Conservation (phyloP, 1,284 basidiomycete genomes). For the Rhodotorula sp. region DNA sequence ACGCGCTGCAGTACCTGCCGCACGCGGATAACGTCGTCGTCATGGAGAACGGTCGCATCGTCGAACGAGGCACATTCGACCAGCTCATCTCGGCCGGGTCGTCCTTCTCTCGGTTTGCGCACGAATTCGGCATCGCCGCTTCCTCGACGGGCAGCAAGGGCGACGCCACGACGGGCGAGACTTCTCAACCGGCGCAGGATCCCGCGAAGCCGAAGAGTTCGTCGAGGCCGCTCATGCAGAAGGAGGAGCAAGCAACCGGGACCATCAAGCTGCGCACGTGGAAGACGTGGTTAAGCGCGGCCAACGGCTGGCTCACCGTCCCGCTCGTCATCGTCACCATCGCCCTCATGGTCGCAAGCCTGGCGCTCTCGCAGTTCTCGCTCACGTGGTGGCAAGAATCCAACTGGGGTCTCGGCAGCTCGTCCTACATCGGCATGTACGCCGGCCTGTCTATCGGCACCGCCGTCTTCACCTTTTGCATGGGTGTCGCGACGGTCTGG, state of each 20-base stretch:
- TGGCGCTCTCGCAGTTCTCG: conserved; percentile 24
- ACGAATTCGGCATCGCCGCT: conserved; percentile 58
- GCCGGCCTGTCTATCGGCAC: conserved; percentile 61
- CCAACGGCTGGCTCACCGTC: conserved; percentile 59
- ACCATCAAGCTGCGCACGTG: conserved; percentile 58
- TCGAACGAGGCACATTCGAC: conserved; percentile 55
- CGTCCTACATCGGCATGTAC: conserved; percentile 67
- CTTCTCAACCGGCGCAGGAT: conserved; percentile 51
- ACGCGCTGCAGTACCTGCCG: conserved; percentile 51
- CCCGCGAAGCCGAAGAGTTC: conserved; percentile 46
- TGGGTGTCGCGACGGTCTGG: conserved; percentile 44
- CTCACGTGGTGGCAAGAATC: conserved; percentile 36
- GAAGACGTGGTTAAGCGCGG: conserved; percentile 64
- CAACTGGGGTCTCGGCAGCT: conserved; percentile 42
- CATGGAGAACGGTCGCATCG: conserved; percentile 68
- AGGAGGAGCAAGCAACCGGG: conserved; percentile 38
- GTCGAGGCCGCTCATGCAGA: conserved; percentile 59
- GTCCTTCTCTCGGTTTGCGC: conserved; percentile 70
- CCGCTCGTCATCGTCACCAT: conserved; percentile 62
- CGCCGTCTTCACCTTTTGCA: conserved; percentile 63
- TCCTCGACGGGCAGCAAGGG: not conserved
- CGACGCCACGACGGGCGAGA: not conserved
- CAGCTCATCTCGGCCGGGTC: conserved; percentile 56
- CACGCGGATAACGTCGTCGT: conserved; percentile 52
- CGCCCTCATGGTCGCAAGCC: conserved; percentile 60